These are phyloP conservation scores for Kalmusia sp. DNA, from an alignment of 2,329 filamentous ascomycete species.

Conservation along the genomic window DNA sequence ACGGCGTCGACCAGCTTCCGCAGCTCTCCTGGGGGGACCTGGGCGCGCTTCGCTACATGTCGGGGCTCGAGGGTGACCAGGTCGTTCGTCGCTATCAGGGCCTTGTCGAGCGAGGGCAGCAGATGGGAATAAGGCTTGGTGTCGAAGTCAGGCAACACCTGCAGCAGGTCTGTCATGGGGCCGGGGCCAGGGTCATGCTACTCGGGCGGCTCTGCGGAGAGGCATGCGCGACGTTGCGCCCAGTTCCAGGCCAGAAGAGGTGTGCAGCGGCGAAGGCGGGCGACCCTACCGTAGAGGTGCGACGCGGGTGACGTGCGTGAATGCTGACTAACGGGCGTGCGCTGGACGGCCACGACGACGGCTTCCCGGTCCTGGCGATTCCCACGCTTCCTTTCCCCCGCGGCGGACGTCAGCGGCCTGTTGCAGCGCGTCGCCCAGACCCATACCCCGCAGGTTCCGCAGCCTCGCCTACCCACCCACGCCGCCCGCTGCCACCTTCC, in stretches of 20 bases:
- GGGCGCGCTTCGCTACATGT: conserved; percentile 85
- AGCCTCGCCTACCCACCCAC: conserved; percentile 15
- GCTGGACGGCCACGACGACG: too few species aligned
- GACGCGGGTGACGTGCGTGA: not conserved
- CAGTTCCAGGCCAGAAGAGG: conserved; percentile 9
- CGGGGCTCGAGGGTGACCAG: conserved; percentile 82
- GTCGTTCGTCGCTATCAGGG: conserved; percentile 79
- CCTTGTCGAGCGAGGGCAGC: conserved; percentile 79
- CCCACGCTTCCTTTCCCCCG: conserved; percentile 27
- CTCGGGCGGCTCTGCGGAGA: conserved; percentile 41
- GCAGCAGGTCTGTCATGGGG: conserved; percentile 83
- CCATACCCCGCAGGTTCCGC: conserved; percentile 25
- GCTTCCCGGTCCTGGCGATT: not conserved
- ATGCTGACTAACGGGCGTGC: conserved; percentile 5
- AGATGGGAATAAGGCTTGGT: conserved; percentile 75
- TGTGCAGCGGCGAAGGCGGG: too few species aligned
- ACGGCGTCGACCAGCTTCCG: conserved; percentile 75
- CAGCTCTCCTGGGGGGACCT: conserved; percentile 80
- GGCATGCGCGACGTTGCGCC: conserved; percentile 25
- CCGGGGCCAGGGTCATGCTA: conserved; percentile 29
- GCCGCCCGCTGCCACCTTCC: conserved; percentile 14
- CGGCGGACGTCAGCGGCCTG: conserved; percentile 26
- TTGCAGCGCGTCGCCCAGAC: conserved; percentile 9
- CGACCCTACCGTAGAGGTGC: too few species aligned
- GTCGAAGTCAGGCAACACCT: conserved; percentile 81